Conservation (phyloP, 2,329 filamentous ascomycete species). For the Cercospora janseana region DNA sequence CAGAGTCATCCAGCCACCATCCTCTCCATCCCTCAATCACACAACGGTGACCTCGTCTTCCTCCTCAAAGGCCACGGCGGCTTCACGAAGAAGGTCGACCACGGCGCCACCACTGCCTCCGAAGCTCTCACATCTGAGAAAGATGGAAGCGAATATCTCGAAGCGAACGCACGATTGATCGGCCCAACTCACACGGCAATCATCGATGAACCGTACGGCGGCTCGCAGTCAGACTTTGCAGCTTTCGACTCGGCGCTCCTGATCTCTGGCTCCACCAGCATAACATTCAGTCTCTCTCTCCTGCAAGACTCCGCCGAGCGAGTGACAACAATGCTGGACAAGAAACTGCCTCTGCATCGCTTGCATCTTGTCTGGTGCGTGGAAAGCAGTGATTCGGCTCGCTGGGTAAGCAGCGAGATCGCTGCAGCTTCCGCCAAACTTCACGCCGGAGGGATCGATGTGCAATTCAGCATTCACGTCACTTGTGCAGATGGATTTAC, state of each 20-base stretch:
- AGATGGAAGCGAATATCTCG: constrained; percentile 16
- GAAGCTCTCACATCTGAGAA: constrained; percentile 22
- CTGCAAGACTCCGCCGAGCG: constrained; percentile 32
- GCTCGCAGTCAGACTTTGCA: constrained; percentile 27
- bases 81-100: constrained; percentile 32
- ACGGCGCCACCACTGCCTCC: constrained; percentile 25
- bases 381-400: constrained; percentile 24
- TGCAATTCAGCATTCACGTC: constrained; percentile 27
- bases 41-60: constrained; percentile 32
- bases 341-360: constrained; percentile 25
- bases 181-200: constrained; percentile 21
- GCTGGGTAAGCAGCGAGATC: constrained; percentile 29
- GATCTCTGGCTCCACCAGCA: constrained; percentile 31
- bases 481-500: constrained; percentile 32
- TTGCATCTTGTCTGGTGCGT: constrained; percentile 33
- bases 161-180: constrained; percentile 20
- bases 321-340: constrained; percentile 12
- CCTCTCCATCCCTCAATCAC: constrained; percentile 29
- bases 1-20: constrained; percentile 35
- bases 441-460: constrained; percentile 22
- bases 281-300: constrained; percentile 32
- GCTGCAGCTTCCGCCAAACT: constrained; percentile 23
- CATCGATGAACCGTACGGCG: constrained; percentile 32
- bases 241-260: constrained; percentile 33
- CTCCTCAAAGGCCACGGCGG: constrained; percentile 33